phyloP scores from a whole-genome alignment of 441 rosid species.

The Capsella rubella region DNA sequence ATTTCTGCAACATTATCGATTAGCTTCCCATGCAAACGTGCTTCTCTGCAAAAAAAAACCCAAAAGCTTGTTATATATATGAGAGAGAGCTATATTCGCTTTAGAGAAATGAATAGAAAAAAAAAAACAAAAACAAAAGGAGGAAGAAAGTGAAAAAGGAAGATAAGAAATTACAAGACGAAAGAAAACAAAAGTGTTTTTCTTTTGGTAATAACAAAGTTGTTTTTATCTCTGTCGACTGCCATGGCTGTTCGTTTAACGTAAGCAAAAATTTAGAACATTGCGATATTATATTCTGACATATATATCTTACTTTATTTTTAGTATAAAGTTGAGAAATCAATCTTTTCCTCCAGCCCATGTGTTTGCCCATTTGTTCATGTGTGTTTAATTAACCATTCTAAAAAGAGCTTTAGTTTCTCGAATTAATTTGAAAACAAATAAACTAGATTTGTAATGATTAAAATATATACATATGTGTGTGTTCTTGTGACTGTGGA shows the following conservation, averaged over 20 bases:
- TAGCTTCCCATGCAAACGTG: constrained; percentile 81
- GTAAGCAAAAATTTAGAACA: constrained; percentile 27
- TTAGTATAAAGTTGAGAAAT: constrained; percentile 32
- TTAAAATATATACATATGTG: background rate
- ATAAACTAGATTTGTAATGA: too few species aligned
- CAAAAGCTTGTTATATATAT: constrained; percentile 38
- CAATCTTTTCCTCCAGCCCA: constrained; percentile 28
- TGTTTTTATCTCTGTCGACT: constrained; percentile 34
- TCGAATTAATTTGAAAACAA: background rate
- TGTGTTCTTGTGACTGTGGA: background rate
- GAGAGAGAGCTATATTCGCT: constrained; percentile 50
- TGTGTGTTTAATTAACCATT: constrained; percentile 23
- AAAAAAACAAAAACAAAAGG: constrained; percentile 40
- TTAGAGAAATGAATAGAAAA: constrained; percentile 50
- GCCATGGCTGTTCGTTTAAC: constrained; percentile 40
- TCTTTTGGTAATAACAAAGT: constrained; percentile 41
- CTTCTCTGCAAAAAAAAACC: constrained; percentile 76
- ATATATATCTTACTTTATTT: constrained; percentile 14
- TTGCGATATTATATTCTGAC: background rate
- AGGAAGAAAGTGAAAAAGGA: constrained; percentile 38
- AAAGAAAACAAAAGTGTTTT: constrained; percentile 43
- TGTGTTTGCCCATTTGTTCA: constrained; percentile 41
- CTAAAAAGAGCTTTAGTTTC: constrained; percentile 9
- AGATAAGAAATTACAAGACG: constrained; percentile 31
- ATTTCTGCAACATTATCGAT: constrained; percentile 64